Conservation (phyloP, 768 basidiomycete species). For the Amanita phalloides region DNA sequence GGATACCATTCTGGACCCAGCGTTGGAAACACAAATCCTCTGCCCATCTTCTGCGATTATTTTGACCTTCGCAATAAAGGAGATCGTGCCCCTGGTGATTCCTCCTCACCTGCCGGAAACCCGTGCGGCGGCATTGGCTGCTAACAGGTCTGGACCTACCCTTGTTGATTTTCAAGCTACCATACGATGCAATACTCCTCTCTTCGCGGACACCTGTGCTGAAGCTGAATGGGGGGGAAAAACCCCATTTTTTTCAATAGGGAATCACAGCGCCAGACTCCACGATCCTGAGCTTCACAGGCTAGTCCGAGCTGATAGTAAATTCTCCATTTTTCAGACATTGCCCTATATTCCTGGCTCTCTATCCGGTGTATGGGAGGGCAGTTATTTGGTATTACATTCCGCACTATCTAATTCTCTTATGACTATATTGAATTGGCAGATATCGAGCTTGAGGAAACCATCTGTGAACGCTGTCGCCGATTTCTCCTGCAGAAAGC, state of each 20-base stretch:
- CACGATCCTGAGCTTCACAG: slow-evolving; percentile 12
- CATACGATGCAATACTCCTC: slow-evolving; percentile 30
- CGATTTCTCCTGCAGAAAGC: slow-evolving; percentile 31
- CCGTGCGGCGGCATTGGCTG: slow-evolving; percentile 31
- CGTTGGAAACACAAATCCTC: slow-evolving; percentile 16
- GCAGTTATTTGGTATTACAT: slow-evolving; percentile 39
- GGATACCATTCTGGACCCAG: not conserved
- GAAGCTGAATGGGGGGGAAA: not conserved
- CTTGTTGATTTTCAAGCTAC: slow-evolving; percentile 39
- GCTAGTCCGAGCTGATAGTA: slow-evolving; percentile 5
- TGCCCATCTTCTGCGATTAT: slow-evolving; percentile 37
- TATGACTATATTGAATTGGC: slow-evolving; percentile 4
- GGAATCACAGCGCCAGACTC: not conserved
- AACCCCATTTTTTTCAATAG: no score
- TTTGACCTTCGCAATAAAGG: slow-evolving; percentile 41
- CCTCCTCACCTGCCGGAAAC: slow-evolving; percentile 43
- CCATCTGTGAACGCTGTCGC: slow-evolving; percentile 6
- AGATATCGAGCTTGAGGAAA: not conserved
- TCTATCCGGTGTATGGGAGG: slow-evolving; percentile 52
- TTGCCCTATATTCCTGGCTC: slow-evolving; percentile 29
- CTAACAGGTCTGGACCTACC: slow-evolving; percentile 39
- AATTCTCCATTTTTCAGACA: not conserved
- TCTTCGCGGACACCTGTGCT: slow-evolving; percentile 33
- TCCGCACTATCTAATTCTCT: not conserved
- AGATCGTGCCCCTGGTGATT: slow-evolving; percentile 29